A percentile compares a stretch with the other conserved stretches of the same genome.
These are phyloP conservation scores for Lodderomyces pseudojiufengensis DNA, from an alignment of 1,139 yeast species.

Conservation along the genomic window DNA sequence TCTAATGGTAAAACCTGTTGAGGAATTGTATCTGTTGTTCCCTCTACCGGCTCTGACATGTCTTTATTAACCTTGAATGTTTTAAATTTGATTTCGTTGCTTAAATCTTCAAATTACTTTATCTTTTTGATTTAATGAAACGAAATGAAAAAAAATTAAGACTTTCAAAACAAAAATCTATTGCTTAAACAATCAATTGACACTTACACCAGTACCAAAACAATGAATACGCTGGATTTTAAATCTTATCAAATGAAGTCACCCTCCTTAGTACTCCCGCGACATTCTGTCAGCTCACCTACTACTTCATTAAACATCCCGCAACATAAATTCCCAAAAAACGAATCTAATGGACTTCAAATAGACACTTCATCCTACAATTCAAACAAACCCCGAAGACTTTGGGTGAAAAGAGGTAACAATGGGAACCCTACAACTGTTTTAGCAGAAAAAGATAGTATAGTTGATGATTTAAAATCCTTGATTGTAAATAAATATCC, in stretches of 20 bases:
- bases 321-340: constrained; percentile 1
- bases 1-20: constrained; percentile 65
- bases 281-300: constrained; percentile 5
- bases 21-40: constrained; percentile 10
- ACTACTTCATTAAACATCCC: constrained; percentile 3
- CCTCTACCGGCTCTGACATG: constrained; percentile 1
- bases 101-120: too few species aligned
- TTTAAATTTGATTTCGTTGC: too few species aligned
- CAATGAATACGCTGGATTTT: constrained; percentile 1
- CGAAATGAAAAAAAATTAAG: too few species aligned
- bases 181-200: too few species aligned
- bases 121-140: too few species aligned
- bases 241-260: constrained; percentile 8
- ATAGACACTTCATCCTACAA: constrained; percentile 7
- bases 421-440: constrained; percentile 68
- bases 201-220: too few species aligned
- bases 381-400: constrained; percentile 29
- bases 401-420: constrained; percentile 59
- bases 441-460: constrained; percentile 48
- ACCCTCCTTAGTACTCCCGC: constrained; percentile 5
- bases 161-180: too few species aligned
- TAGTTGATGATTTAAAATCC: constrained; percentile 72
- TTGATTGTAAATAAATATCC: constrained; percentile 63
- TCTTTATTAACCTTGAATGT: too few species aligned
- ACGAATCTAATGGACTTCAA: background rate